Evolutionary conservation across 352 stramenopile genomes (phyloP), one percentile per base, ranked within the genome.

Genomic region (Globisporangium nagaii): DNA sequence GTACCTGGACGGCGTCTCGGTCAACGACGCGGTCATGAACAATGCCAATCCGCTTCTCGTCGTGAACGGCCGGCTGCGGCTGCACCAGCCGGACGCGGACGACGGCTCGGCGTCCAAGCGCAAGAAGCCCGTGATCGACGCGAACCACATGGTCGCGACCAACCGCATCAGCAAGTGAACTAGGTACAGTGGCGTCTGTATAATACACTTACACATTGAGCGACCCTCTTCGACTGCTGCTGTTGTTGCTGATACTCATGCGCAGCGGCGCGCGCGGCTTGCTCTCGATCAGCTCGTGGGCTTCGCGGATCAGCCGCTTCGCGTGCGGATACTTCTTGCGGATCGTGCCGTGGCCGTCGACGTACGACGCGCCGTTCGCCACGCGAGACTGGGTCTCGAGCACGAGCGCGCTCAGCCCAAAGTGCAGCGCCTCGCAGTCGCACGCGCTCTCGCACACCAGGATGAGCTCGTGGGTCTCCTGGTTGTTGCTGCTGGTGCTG

Each of bases 1-100:
- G 69, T 98, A 97, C 62, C 62, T 98, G 11, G 89, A 97, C 56
- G 92, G 95, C 35, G 93, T 97, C 49, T 92, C 79, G 24, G 87
- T 98, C 22, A 94, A 91, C 58, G 84, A 97, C 58, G 83, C 78
- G n/a, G 90, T 96, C 9, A 73, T 98, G 57, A 89, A 91, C 52
- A 73, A 71, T 19, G 60, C 83, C 12, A 98, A 98, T 66, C 90
- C 91, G 4, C 67, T 98, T 45, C 70, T 98, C 20, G 90, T 98
- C 9, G 79, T 97, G n/a, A 98, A 98, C 53, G 91, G 91, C 5
- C 73, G 80, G 27, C 60, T 93, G 27, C 65, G 73, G 56, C 65
- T 90, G 25, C 75, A 88, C 41, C 68, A 85, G 25, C 66, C 51
- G 11, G 57, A 75, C 28, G 70, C 22, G 56, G 48, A 20, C 3